These are phyloP conservation scores for Ascosphaera aggregata DNA, from an alignment of 2,329 filamentous ascomycete genomes.

Conservation along the genomic window DNA sequence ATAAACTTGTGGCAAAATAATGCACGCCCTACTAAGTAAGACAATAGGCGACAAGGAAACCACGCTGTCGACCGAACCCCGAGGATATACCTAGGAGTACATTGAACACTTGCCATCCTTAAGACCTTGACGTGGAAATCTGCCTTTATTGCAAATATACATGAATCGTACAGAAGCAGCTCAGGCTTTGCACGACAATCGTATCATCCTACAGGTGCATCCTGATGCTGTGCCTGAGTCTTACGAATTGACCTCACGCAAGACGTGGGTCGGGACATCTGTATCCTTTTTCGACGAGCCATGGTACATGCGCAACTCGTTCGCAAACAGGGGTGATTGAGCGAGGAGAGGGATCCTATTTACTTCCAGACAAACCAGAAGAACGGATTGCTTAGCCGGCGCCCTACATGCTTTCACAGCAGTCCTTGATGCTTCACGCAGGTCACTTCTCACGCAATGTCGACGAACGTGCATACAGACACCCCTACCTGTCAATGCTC, in stretches of 20 bases:
- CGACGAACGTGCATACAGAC: not conserved
- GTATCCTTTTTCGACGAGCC: not conserved
- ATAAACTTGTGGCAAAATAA: conserved; percentile 24
- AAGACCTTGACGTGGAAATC: too few species aligned
- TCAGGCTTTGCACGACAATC: too few species aligned
- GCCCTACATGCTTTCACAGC: not conserved
- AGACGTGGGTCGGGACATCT: not conserved
- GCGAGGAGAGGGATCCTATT: not conserved
- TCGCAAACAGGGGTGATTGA: not conserved
- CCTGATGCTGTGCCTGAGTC: not conserved
- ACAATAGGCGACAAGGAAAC: not conserved
- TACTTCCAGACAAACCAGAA: not conserved
- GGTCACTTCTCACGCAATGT: not conserved
- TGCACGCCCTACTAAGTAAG: not conserved
- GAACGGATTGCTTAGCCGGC: not conserved
- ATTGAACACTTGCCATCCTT: too few species aligned
- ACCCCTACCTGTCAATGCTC: not conserved
- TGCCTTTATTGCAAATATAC: too few species aligned
- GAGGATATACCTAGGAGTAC: too few species aligned
- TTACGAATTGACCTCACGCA: not conserved
- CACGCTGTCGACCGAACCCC: too few species aligned
- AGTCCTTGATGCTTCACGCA: not conserved
- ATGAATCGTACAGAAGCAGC: too few species aligned
- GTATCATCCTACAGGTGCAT: too few species aligned
- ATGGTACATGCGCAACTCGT: not conserved